Percentiles rank a stretch among this genome's conserved stretches.
These are phyloP conservation scores for Heliamphora exappendiculata DNA, from an alignment of 148 eudicot species.

Conservation along the genomic window DNA sequence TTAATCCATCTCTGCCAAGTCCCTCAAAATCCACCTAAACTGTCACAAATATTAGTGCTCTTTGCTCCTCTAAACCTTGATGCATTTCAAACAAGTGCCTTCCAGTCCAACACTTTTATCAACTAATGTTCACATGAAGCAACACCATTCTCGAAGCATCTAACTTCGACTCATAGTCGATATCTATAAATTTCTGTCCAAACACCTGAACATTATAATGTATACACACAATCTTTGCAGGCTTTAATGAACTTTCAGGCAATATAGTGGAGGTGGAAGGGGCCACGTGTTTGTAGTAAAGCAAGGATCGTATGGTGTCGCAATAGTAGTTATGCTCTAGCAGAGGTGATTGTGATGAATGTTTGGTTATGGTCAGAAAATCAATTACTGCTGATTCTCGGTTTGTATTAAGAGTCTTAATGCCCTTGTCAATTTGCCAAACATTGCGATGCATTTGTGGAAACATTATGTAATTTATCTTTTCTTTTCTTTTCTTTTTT, in stretches of 20 bases:
- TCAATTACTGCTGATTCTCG: neutral
- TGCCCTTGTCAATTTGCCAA: no score
- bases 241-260: neutral
- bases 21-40: neutral
- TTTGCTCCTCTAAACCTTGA: neutral
- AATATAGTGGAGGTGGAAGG: neutral
- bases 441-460: neutral
- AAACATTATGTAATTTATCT: no score
- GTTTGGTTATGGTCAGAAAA: neutral
- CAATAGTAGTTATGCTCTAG: neutral
- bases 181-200: neutral
- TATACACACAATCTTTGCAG: neutral
- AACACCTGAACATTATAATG: neutral
- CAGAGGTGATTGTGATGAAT: neutral
- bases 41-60: neutral
- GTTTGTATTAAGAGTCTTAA: neutral
- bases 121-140: neutral
- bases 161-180: neutral
- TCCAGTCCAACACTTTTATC: neutral
- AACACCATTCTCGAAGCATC: neutral
- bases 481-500: no score
- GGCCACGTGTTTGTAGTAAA: neutral
- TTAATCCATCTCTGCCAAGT: neutral
- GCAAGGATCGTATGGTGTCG: neutral
- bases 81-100: neutral